These are phyloP conservation scores for Aspergillus eucalypticola DNA, from an alignment of 2,329 filamentous ascomycete genomes.

Conservation along the genomic window DNA sequence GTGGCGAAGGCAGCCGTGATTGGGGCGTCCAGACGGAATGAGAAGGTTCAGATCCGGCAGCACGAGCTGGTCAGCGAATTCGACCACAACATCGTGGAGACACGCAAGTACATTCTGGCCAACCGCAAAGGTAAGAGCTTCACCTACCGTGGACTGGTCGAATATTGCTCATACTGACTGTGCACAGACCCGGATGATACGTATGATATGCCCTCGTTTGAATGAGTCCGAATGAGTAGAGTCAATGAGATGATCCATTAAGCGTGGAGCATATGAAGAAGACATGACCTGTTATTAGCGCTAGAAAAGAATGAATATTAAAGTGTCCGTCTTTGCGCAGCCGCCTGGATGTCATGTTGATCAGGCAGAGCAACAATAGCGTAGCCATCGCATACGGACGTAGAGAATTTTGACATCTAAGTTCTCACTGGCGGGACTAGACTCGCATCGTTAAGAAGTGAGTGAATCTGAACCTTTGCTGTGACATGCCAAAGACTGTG, in stretches of 20 bases:
- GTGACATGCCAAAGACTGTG: neutral
- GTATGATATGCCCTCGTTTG: slow-evolving; percentile 44
- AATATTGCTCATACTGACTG: neutral
- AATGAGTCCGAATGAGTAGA: neutral
- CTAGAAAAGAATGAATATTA: neutral
- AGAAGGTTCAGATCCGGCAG: slow-evolving; percentile 48
- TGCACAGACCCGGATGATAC: slow-evolving; percentile 53
- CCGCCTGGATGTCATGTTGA: neutral
- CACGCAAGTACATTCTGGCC: slow-evolving; percentile 54
- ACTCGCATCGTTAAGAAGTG: neutral
- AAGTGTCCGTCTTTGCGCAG: neutral
- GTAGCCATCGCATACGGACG: neutral
- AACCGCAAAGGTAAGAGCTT: slow-evolving; percentile 54
- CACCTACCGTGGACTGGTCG: neutral
- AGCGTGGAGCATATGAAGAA: neutral
- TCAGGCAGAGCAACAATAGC: neutral
- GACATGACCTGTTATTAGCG: neutral
- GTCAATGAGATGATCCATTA: neutral
- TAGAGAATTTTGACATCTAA: neutral
- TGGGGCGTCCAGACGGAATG: slow-evolving; percentile 51
- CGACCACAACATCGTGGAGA: slow-evolving; percentile 50
- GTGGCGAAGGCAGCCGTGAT: slow-evolving; percentile 57
- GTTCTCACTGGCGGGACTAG: neutral
- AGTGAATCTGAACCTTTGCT: neutral
- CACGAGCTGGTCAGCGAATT: slow-evolving; percentile 53